phyloP scores from a whole-genome alignment of 768 basidiomycete species.

The Lyophyllum semitale region DNA sequence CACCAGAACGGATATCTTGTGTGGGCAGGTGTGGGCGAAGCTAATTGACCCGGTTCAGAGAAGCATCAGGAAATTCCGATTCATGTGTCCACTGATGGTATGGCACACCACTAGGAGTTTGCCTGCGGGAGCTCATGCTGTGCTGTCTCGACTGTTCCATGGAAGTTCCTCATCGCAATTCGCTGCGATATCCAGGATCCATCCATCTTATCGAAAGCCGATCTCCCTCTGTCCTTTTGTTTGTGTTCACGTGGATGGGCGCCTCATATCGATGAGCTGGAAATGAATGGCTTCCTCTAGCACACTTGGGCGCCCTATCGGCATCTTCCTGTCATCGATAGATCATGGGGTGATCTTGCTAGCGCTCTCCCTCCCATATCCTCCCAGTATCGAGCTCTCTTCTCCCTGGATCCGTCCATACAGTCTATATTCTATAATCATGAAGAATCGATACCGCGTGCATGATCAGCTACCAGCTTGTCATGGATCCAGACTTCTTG shows the following conservation, averaged over 20 bases:
- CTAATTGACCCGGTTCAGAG: constrained; percentile 11
- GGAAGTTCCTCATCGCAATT: background rate
- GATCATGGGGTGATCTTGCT: background rate
- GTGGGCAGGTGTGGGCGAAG: background rate
- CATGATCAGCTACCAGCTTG: background rate
- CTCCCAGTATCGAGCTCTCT: background rate
- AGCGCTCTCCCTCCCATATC: background rate
- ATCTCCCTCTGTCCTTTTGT: background rate
- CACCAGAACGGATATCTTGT: background rate
- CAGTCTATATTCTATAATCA: background rate
- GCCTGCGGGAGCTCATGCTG: background rate
- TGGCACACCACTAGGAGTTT: background rate
- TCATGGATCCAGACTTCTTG: background rate
- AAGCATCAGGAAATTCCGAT: constrained; percentile 6
- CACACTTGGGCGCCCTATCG: background rate
- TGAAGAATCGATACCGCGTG: background rate
- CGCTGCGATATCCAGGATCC: background rate
- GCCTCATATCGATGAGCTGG: background rate
- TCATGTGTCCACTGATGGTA: background rate
- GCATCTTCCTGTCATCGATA: background rate
- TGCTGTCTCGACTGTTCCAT: constrained; percentile 4
- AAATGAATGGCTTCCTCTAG: background rate
- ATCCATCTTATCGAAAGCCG: constrained; percentile 6
- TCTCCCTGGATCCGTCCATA: background rate
- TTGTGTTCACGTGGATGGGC: background rate